phyloP scores from a whole-genome alignment of 2,329 filamentous ascomycete species.

The Calonectria fujianensis region DNA sequence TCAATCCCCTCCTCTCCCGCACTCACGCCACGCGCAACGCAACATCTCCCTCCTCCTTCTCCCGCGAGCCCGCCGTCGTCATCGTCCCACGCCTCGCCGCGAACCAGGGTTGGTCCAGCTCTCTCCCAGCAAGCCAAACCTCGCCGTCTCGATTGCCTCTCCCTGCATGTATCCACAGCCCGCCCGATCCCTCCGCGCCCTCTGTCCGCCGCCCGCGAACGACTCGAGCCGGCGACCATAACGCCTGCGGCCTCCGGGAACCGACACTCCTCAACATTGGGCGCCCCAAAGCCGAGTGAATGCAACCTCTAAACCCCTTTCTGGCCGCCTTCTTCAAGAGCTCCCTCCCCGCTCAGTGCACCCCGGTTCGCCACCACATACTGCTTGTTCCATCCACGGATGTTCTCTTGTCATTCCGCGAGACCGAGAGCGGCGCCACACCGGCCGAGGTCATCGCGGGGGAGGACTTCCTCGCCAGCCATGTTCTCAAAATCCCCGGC shows the following conservation, averaged over 20 bases:
- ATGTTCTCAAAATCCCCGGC: constrained; percentile 90
- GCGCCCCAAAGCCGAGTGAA: constrained; percentile 67
- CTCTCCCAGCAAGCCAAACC: constrained; percentile 30
- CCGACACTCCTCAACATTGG: constrained; percentile 55
- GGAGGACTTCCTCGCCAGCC: constrained; percentile 96
- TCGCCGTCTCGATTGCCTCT: constrained; percentile 34
- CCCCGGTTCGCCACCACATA: constrained; percentile 92
- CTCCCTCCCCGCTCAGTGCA: constrained; percentile 92
- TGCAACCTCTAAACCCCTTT: constrained; percentile 99
- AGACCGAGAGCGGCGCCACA: constrained; percentile 86
- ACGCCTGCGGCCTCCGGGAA: constrained; percentile 52
- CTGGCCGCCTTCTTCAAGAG: constrained; percentile 99
- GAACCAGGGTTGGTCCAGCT: constrained; percentile 47
- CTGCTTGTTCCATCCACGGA: constrained; percentile 96
- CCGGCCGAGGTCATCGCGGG: constrained; percentile 89
- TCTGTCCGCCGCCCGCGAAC: constrained; percentile 39
- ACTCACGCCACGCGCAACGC: constrained; percentile 32
- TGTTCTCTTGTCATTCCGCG: constrained; percentile 89
- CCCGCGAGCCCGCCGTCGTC: constrained; percentile 43
- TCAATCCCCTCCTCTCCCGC: constrained; percentile 33
- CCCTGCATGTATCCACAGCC: constrained; percentile 54
- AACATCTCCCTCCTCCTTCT: constrained; percentile 41
- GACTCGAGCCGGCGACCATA: constrained; percentile 40
- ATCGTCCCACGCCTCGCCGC: constrained; percentile 52
- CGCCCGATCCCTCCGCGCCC: constrained; percentile 42